Evolutionary conservation across 108 stramenopile genomes (phyloP), one percentile per base, ranked within the genome.

Genomic region (Parietichytrium sp.): DNA sequence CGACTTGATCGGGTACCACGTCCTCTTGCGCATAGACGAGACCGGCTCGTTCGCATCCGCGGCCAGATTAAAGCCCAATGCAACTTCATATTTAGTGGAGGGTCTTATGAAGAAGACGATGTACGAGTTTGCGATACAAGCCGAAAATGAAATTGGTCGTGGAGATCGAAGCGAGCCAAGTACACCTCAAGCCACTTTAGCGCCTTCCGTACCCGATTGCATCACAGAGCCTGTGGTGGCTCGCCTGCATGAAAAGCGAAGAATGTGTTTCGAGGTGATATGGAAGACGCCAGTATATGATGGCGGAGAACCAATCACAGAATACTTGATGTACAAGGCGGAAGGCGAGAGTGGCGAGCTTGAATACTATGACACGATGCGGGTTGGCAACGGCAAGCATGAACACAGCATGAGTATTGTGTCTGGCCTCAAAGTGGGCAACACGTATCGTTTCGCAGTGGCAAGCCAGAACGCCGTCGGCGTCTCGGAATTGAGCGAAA

Each of bases 211-310:
- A 27, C 61, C 61, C 15, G 20, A 38, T 25, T 33, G 38, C 45
- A 42, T 72, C 42, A 3, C 10, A 6, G 3, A 2, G 20, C 61
- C 61, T 33, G 45, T 45, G 29, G 1, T 72, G 6, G 61, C 45
- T 6, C 61, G 61, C 45, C 20, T 72, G 42, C 61, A 72, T 42
- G n/a, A n/a, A n/a, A n/a, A n/a, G n/a, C n/a, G n/a, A n/a, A n/a
- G n/a, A n/a, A n/a, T n/a, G n/a, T n/a, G n/a, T n/a, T n/a, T n/a
- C n/a, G n/a, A n/a, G n/a, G n/a, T n/a, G n/a, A n/a, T n/a, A n/a
- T 72, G 61, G 61, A 72, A 27, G 33, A 23, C 61, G 16, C 61
- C 61, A 10, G 10, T 23, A 10, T 72, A 16, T 38, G 61, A 72
- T 72, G 61, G 61, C 42, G 61, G 61, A 10, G 0, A 7, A 23